Conservation (phyloP, 2,329 filamentous ascomycete genomes). For the Drechslerella dactyloides region DNA sequence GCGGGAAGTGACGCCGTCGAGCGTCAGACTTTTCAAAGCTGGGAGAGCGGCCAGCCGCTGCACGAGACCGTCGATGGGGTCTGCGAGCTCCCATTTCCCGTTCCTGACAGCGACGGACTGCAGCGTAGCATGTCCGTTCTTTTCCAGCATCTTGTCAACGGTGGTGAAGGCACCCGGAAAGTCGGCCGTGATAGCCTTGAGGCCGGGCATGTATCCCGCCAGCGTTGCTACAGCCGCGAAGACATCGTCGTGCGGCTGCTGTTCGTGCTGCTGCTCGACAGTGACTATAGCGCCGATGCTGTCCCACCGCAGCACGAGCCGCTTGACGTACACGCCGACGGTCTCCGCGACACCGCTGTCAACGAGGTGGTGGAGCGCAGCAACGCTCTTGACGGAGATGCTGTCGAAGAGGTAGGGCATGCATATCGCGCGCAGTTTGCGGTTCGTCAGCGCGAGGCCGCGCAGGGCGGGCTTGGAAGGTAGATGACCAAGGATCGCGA, state of each 20-base stretch:
- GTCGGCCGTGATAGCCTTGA: constrained; percentile 20
- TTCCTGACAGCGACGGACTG: constrained; percentile 15
- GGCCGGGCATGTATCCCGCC: constrained; percentile 8
- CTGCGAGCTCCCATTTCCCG: constrained; percentile 18
- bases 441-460: constrained; percentile 19
- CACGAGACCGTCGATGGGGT: constrained; percentile 6
- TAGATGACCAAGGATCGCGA: constrained; percentile 31
- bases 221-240: not conserved
- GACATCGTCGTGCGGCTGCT: not conserved
- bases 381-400: constrained; percentile 12
- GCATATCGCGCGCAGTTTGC: constrained; percentile 9
- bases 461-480: constrained; percentile 33
- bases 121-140: constrained; percentile 3
- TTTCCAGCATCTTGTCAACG: constrained; percentile 1
- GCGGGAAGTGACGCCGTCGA: constrained; percentile 15
- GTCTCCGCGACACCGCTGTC: constrained; percentile 6
- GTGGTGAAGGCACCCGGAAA: constrained; percentile 33
- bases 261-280: not conserved
- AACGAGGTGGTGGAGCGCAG: constrained; percentile 7
- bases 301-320: constrained; percentile 27
- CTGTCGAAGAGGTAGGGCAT: constrained; percentile 35
- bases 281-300: constrained; percentile 16
- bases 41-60: constrained; percentile 9
- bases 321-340: constrained; percentile 12
- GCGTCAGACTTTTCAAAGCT: constrained; percentile 1